Conservation (phyloP, 2,329 filamentous ascomycete genomes). For the Fusarium albosuccineum region DNA sequence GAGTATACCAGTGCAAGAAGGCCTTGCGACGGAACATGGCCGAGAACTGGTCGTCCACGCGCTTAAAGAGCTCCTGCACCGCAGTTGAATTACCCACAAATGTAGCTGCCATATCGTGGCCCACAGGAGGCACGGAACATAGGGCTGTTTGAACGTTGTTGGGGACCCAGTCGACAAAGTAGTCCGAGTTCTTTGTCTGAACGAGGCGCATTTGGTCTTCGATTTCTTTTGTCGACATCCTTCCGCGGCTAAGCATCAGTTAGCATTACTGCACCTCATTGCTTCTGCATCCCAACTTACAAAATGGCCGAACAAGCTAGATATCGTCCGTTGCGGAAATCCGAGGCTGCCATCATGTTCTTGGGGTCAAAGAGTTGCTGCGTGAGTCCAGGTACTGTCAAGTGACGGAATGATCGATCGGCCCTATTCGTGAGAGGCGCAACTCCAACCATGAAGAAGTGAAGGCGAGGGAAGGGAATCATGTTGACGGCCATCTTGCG, state of each 20-base stretch:
- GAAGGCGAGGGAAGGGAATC: slow-evolving; percentile 99
- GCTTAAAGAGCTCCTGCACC: slow-evolving; percentile 99
- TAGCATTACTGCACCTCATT: slow-evolving; percentile 5
- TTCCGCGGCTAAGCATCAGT: slow-evolving; percentile 78
- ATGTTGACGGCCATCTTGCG: slow-evolving; percentile 99
- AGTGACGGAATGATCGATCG: slow-evolving; percentile 94
- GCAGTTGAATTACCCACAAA: slow-evolving; percentile 99
- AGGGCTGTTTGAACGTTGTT: slow-evolving; percentile 99
- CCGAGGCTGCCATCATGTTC: slow-evolving; percentile 99
- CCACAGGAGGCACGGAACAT: slow-evolving; percentile 97
- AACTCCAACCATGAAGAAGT: slow-evolving; percentile 99
- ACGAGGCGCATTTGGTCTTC: slow-evolving; percentile 99
- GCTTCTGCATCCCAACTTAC: slow-evolving; percentile 62
- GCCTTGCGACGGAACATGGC: slow-evolving; percentile 99
- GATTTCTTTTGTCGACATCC: slow-evolving; percentile 99
- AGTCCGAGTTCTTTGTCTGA: slow-evolving; percentile 99
- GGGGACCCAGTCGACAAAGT: slow-evolving; percentile 99
- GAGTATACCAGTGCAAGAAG: slow-evolving; percentile 99
- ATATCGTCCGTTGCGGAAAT: slow-evolving; percentile 99
- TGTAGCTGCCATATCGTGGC: slow-evolving; percentile 98
- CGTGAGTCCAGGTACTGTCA: slow-evolving; percentile 96
- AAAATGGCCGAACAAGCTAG: slow-evolving; percentile 99
- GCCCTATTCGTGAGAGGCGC: slow-evolving; percentile 90
- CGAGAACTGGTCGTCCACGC: slow-evolving; percentile 98
- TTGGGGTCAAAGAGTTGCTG: slow-evolving; percentile 99